A percentile compares a stretch with the other conserved stretches of the same genome.
phyloP scores from a whole-genome alignment of 1,284 basidiomycete species.

The Ustilago crameri region DNA sequence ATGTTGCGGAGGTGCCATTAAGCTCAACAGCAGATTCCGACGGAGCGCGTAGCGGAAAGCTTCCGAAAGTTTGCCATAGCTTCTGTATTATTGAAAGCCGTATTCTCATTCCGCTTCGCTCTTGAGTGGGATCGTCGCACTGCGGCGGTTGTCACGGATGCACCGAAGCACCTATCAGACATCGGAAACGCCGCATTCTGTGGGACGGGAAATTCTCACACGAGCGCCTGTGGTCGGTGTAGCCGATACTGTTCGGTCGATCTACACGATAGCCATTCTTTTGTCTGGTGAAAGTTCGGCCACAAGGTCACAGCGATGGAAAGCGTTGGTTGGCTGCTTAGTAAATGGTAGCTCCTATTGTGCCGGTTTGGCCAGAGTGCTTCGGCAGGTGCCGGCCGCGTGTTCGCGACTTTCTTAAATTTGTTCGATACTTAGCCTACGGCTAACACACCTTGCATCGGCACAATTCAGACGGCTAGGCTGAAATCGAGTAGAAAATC shows the following conservation, averaged over 20 bases:
- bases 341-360: not conserved
- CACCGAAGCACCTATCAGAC: not conserved
- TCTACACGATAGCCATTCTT: not conserved
- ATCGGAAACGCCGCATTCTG: not conserved
- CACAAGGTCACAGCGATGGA: too few relatives aligned
- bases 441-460: too few relatives aligned
- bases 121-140: slow-evolving; percentile 4
- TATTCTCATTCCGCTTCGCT: too few relatives aligned
- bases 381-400: not conserved
- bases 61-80: too few relatives aligned
- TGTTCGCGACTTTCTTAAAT: not conserved
- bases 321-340: too few relatives aligned
- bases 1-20: too few relatives aligned
- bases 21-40: too few relatives aligned
- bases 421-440: not conserved
- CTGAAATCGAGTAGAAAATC: not conserved
- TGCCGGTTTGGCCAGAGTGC: not conserved
- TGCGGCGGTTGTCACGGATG: slow-evolving; percentile 2
- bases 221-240: too few relatives aligned
- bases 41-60: too few relatives aligned
- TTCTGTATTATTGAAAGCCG: too few relatives aligned
- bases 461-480: too few relatives aligned
- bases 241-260: too few relatives aligned
- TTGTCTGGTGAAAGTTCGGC: not conserved
- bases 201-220: not conserved